phyloP scores from a whole-genome alignment of 2,329 filamentous ascomycete species.

The Didymella pomorum region DNA sequence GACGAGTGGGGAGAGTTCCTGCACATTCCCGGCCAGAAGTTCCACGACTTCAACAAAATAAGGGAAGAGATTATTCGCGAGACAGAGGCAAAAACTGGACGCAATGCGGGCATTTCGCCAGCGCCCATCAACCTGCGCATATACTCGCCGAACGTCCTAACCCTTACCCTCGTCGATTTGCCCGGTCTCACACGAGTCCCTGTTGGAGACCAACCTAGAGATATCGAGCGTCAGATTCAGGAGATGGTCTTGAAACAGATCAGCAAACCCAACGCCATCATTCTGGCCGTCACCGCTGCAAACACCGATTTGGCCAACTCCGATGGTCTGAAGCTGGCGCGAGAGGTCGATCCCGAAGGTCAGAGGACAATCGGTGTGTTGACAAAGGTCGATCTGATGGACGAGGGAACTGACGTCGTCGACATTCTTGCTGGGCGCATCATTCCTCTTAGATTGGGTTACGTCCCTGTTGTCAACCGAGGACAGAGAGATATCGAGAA shows the following conservation, averaged over 20 bases:
- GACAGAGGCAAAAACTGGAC: conserved; percentile 94
- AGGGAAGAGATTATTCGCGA: conserved; percentile 96
- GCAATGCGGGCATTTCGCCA: conserved; percentile 95
- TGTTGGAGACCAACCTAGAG: conserved; percentile 92
- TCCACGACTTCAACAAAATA: conserved; percentile 98
- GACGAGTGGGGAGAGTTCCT: conserved; percentile 99
- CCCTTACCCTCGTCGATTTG: conserved; percentile 93
- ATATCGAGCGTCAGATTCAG: conserved; percentile 95
- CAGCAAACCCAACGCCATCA: conserved; percentile 97
- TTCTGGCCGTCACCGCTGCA: conserved; percentile 92
- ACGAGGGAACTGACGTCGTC: conserved; percentile 96
- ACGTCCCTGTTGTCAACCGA: conserved; percentile 97
- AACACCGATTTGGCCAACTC: conserved; percentile 99
- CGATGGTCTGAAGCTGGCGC: conserved; percentile 92
- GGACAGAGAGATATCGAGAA: conserved; percentile 98
- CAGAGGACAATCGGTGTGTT: conserved; percentile 98
- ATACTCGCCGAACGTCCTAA: conserved; percentile 97
- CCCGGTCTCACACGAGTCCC: conserved; percentile 96
- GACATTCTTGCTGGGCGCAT: conserved; percentile 98
- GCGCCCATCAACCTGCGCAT: conserved; percentile 97
- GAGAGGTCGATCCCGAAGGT: conserved; percentile 96
- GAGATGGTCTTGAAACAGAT: conserved; percentile 99
- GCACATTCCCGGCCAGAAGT: conserved; percentile 96
- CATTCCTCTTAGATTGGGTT: conserved; percentile 92
- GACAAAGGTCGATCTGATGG: conserved; percentile 99